Evolutionary conservation across 116 monocot species (phyloP), one percentile per base, ranked within the genome.

Genomic region (Posidonia oceanica): DNA sequence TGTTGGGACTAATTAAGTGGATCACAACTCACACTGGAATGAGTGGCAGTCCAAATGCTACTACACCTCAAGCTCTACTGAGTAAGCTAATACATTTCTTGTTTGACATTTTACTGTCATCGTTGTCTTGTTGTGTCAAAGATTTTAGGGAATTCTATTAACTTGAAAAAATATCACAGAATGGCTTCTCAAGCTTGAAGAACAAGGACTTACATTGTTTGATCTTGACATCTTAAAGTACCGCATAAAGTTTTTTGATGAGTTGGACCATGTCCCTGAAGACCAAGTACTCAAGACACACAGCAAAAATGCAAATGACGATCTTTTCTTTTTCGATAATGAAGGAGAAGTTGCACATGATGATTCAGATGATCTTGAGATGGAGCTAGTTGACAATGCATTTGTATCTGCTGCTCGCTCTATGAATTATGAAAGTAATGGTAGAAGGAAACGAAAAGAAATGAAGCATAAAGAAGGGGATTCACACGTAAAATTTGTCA

Each of bases 21-120:
- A 80, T 85, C n/a, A 77, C 38, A 23, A 66, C 66, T 72, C 79
- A 77, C 66, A 74, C 59, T 68, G 83, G 78, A 36, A 71, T 64
- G 0, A 61, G 67, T 4, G 69, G 64, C 66, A 76, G 11, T 61
- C 81, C 86, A 63, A 80, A 72, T 80, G 52, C 79, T 20, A 70
- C 77, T 56, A 85, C 96, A 20, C 96, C 96, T 64, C 72, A 89
- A 78, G 75, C 70, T 76, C 66, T 92, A 77, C 83, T 97, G 40
- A 84, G 97, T 97, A 63, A 36, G 92, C 81, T 69, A 69, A 54
- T 5, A 44, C 65, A 17, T 21, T 5, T 54, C 55, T 14, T 61
- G 10, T 55, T 75, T 79, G 14, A 3, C 20, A n/a, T 48, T 69
- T 59, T 20, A 59, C 14, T 53, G n/a, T 13, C 14, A 51, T 39